Conservation (phyloP, 2,329 filamentous ascomycete genomes). For the Cercospora janseana region DNA sequence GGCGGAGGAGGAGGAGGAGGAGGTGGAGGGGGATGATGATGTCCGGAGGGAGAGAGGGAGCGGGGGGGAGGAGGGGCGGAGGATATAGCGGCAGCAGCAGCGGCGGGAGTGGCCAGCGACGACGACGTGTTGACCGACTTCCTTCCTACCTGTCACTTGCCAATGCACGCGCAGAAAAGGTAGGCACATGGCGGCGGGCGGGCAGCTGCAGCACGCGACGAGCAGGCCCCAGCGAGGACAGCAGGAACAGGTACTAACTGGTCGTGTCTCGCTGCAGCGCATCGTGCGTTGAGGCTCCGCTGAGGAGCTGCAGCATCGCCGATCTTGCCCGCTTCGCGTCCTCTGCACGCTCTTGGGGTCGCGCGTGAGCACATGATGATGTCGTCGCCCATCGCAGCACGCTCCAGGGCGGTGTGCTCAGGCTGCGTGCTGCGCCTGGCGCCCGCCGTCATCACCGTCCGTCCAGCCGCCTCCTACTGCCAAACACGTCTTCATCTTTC, state of each 20-base stretch:
- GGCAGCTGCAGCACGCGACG: no score
- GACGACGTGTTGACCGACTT: slow-evolving; percentile 5
- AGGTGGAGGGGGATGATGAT: background rate
- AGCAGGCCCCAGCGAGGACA: background rate
- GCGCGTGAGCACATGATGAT: slow-evolving; percentile 14
- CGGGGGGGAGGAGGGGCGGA: background rate
- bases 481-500: no score
- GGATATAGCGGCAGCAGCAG: background rate
- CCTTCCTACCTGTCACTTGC: background rate
- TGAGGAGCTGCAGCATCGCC: slow-evolving; percentile 10
- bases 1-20: background rate
- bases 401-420: background rate
- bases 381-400: background rate
- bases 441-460: slow-evolving; percentile 2
- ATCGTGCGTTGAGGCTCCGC: slow-evolving; percentile 11
- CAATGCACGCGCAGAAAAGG: no score
- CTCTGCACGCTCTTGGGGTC: slow-evolving; percentile 1
- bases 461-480: no score
- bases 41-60: background rate
- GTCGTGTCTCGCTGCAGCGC: background rate
- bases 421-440: background rate
- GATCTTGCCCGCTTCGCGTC: slow-evolving; percentile 12
- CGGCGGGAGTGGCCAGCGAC: background rate
- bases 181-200: no score
- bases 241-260: background rate